Conservation (phyloP, 2,329 filamentous ascomycete species). For the Paraphoma chrysanthemicola region DNA sequence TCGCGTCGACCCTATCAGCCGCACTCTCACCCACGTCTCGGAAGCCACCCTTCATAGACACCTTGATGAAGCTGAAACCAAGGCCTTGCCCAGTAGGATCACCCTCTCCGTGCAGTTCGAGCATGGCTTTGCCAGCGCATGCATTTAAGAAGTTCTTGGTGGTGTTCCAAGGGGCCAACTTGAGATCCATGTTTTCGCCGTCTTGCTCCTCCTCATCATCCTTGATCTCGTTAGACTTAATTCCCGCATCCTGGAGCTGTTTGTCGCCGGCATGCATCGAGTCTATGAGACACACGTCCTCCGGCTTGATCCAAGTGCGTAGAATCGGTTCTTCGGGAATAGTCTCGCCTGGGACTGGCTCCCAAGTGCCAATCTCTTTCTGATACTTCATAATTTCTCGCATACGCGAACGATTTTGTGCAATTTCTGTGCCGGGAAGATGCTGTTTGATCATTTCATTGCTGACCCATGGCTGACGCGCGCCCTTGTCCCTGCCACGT, state of each 20-base stretch:
- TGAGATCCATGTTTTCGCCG: conserved; percentile 81
- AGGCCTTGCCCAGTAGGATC: conserved; percentile 93
- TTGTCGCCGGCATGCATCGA: conserved; percentile 96
- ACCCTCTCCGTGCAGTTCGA: conserved; percentile 90
- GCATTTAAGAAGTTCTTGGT: conserved; percentile 97
- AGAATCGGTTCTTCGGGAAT: conserved; percentile 83
- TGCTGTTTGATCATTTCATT: conserved; percentile 68
- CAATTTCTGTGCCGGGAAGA: conserved; percentile 90
- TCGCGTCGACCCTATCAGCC: conserved; percentile 84
- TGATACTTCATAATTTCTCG: conserved; percentile 95
- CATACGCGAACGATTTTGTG: conserved; percentile 94
- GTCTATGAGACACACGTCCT: conserved; percentile 93
- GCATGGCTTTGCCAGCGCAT: conserved; percentile 93
- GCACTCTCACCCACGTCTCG: conserved; percentile 88
- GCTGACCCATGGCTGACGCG: conserved; percentile 84
- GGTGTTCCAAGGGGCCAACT: conserved; percentile 94
- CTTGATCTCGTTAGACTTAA: conserved; percentile 72
- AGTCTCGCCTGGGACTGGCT: conserved; percentile 71
- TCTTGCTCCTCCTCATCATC: conserved; percentile 67
- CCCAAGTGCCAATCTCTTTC: conserved; percentile 86
- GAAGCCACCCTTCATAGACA: conserved; percentile 98
- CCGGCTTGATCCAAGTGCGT: conserved; percentile 88
- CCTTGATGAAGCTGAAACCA: conserved; percentile 96
- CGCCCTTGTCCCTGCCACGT: conserved; percentile 72
- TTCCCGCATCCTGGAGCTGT: conserved; percentile 89